Evolutionary conservation across 768 basidiomycete genomes (phyloP).

Genomic region (Boletus vermiculosoides): DNA sequence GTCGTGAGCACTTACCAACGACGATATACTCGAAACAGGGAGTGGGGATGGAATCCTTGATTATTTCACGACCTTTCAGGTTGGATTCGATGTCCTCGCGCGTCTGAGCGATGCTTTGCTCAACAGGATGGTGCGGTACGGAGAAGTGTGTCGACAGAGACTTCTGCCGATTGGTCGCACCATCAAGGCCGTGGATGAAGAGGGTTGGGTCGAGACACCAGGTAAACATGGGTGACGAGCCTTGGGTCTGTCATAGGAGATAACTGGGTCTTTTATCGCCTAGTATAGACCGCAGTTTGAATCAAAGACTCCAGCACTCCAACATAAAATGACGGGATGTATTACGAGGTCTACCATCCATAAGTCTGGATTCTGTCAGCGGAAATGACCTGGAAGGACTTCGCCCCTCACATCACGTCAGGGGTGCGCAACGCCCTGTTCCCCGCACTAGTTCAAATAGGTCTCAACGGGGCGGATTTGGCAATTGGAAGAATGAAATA

Average conservation of each 20-base stretch:
- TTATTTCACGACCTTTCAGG: background rate
- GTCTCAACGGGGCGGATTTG: background rate
- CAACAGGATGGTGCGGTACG: background rate
- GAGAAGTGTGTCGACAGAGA: conserved; percentile 1
- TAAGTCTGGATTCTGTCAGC: background rate
- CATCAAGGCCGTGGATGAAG: background rate
- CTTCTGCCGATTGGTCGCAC: background rate
- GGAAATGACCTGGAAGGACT: background rate
- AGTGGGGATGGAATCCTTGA: background rate
- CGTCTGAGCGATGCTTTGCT: background rate
- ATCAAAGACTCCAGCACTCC: background rate
- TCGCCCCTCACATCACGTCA: background rate
- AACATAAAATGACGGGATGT: background rate
- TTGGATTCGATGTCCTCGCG: background rate
- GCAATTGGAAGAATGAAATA: background rate
- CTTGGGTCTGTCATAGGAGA: background rate
- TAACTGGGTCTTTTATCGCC: background rate
- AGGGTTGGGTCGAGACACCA: background rate
- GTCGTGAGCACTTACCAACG: conserved; percentile 4
- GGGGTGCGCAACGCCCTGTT: background rate
- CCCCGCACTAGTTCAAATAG: background rate
- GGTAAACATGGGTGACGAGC: background rate
- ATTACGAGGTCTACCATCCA: background rate
- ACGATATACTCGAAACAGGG: conserved; percentile 13
- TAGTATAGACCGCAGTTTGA: background rate